Evolutionary conservation across 1,284 basidiomycete species (phyloP).

Genomic region (Cryptococcus floricola): DNA sequence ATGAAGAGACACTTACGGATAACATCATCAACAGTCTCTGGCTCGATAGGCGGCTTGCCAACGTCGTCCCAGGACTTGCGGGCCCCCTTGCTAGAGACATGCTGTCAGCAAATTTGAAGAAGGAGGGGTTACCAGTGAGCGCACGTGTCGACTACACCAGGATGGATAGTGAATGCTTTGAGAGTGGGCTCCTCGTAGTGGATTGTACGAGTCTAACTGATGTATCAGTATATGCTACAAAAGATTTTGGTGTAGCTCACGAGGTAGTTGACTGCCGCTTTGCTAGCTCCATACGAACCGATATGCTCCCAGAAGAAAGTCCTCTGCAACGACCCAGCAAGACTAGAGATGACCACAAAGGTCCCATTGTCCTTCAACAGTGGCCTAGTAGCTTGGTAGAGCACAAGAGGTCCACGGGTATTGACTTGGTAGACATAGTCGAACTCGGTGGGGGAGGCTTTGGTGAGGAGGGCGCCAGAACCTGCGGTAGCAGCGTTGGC

Average conservation of each 20-base stretch:
- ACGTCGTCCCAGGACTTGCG: too few species aligned
- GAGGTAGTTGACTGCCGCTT: slow-evolving; percentile 11
- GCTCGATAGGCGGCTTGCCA: too few species aligned
- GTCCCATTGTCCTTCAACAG: slow-evolving; percentile 12
- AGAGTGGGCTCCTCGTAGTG: slow-evolving; percentile 7
- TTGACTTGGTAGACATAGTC: slow-evolving; percentile 8
- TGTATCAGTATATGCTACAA: too few species aligned
- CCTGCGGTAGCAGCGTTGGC: slow-evolving; percentile 18
- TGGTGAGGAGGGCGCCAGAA: not conserved
- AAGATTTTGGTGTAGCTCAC: not conserved
- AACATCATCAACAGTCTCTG: too few species aligned
- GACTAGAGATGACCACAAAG: slow-evolving; percentile 21
- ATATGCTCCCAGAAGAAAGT: not conserved
- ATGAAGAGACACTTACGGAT: too few species aligned
- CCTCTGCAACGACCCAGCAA: slow-evolving; percentile 1
- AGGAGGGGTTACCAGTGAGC: too few species aligned
- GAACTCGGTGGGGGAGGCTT: slow-evolving; percentile 3
- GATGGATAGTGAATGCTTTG: slow-evolving; percentile 1
- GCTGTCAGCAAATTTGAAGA: too few species aligned
- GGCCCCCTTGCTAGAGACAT: too few species aligned
- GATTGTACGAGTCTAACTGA: not conserved
- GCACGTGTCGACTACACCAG: slow-evolving; percentile 2
- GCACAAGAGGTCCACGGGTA: slow-evolving; percentile 13
- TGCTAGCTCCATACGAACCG: slow-evolving; percentile 15
- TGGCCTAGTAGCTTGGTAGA: slow-evolving; percentile 19